phyloP scores from a whole-genome alignment of 2,329 filamentous ascomycete species.

The Sclerotinia spermophila region DNA sequence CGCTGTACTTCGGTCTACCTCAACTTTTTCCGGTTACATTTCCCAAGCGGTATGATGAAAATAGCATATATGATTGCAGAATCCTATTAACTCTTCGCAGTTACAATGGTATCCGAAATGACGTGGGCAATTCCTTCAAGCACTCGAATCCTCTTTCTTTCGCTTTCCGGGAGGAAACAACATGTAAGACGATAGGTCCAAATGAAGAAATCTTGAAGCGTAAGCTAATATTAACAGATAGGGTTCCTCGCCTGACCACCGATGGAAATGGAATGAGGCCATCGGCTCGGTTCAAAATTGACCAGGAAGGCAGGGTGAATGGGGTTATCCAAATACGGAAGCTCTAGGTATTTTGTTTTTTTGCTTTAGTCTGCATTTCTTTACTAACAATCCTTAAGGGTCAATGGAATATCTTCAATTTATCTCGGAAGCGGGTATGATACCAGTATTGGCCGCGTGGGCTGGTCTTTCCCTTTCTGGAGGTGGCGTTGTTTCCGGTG shows the following conservation, averaged over 20 bases:
- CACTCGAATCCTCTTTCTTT: slow-evolving; percentile 52
- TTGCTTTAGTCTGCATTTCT: not conserved
- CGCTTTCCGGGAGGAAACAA: slow-evolving; percentile 64
- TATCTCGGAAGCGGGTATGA: slow-evolving; percentile 46
- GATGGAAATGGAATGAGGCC: slow-evolving; percentile 40
- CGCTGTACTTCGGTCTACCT: slow-evolving; percentile 53
- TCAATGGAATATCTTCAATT: slow-evolving; percentile 34
- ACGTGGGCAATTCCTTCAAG: slow-evolving; percentile 52
- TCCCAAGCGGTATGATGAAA: slow-evolving; percentile 40
- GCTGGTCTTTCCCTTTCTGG: slow-evolving; percentile 42
- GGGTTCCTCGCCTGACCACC: slow-evolving; percentile 23
- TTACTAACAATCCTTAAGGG: slow-evolving; percentile 5
- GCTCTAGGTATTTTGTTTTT: slow-evolving; percentile 41
- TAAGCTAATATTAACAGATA: slow-evolving; percentile 33
- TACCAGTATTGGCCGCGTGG: slow-evolving; percentile 46
- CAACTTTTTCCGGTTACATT: slow-evolving; percentile 58
- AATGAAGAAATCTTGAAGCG: too few species aligned
- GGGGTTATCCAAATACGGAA: slow-evolving; percentile 43
- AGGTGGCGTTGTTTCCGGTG: slow-evolving; percentile 40
- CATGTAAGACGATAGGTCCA: slow-evolving; percentile 38
- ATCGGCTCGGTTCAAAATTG: slow-evolving; percentile 39
- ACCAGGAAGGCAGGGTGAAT: slow-evolving; percentile 40
- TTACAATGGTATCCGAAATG: slow-evolving; percentile 52
- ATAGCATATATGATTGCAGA: not conserved
- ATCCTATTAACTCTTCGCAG: slow-evolving; percentile 29